phyloP scores from a whole-genome alignment of 768 basidiomycete genomes.

The Boletus rubescentipes region DNA sequence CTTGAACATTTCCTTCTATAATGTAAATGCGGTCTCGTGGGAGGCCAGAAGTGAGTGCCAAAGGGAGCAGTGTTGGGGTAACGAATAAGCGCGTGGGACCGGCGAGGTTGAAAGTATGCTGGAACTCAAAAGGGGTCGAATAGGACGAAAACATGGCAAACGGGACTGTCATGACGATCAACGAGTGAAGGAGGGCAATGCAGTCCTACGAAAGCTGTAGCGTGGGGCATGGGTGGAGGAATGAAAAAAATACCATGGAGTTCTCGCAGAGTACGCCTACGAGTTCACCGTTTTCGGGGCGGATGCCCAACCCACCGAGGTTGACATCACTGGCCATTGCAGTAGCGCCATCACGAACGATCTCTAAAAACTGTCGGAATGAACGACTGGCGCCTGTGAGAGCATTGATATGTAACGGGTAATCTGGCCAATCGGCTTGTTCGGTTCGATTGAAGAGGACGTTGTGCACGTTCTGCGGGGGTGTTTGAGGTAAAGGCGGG shows the following conservation, averaged over 20 bases:
- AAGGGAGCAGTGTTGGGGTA: constrained; percentile 42
- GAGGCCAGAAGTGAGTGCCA: constrained; percentile 40
- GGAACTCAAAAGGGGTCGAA: constrained; percentile 56
- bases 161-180: constrained; percentile 49
- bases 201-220: constrained; percentile 45
- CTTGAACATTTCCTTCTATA: constrained; percentile 42
- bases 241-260: constrained; percentile 45
- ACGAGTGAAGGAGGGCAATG: constrained; percentile 46
- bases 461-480: constrained; percentile 55
- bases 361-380: constrained; percentile 49
- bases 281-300: constrained; percentile 48
- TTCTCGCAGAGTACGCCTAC: constrained; percentile 73
- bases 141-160: constrained; percentile 53
- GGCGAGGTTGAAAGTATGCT: constrained; percentile 47
- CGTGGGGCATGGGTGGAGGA: neutral
- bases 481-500: constrained; percentile 48
- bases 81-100: constrained; percentile 55
- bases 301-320: constrained; percentile 58
- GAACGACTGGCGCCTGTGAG: constrained; percentile 46
- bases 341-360: constrained; percentile 55
- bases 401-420: constrained; percentile 54
- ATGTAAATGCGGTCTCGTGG: constrained; percentile 47
- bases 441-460: constrained; percentile 54
- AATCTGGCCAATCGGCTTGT: constrained; percentile 55
- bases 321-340: constrained; percentile 46